Conservation (phyloP, 2,329 filamentous ascomycete genomes). For the Microsporum ferrugineum region DNA sequence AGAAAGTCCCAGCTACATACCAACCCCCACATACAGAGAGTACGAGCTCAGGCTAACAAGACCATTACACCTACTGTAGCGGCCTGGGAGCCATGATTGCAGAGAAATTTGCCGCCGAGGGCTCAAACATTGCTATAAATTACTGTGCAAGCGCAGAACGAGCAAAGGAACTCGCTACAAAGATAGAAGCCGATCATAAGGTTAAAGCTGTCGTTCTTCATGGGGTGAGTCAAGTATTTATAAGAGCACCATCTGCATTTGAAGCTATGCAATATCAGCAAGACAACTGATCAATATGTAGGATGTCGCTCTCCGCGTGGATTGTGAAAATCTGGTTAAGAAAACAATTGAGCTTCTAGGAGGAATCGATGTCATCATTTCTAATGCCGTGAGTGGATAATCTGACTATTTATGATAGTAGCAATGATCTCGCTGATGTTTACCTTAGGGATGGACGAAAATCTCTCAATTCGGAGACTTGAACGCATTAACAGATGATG, state of each 20-base stretch:
- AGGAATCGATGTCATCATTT: constrained; percentile 64
- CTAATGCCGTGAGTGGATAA: constrained; percentile 49
- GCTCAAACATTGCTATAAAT: constrained; percentile 61
- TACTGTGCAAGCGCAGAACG: constrained; percentile 52
- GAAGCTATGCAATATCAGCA: background rate
- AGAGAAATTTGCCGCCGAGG: constrained; percentile 55
- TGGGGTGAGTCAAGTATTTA: constrained; percentile 38
- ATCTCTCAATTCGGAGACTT: constrained; percentile 48
- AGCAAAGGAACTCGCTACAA: constrained; percentile 47
- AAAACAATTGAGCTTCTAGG: constrained; percentile 51
- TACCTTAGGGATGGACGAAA: constrained; percentile 48
- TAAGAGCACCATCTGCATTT: background rate
- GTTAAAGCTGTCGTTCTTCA: constrained; percentile 47
- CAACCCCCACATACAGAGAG: background rate
- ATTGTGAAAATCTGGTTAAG: constrained; percentile 49
- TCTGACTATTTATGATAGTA: background rate
- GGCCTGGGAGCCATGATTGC: constrained; percentile 61
- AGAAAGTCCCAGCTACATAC: constrained; percentile 12
- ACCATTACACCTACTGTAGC: constrained; percentile 30
- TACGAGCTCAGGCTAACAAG: background rate
- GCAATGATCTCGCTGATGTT: background rate
- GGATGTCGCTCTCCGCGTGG: constrained; percentile 51
- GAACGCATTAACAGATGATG: constrained; percentile 46
- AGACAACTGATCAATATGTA: constrained; percentile 18
- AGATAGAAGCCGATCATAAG: constrained; percentile 42